Conservation (phyloP, 2,329 filamentous ascomycete species). For the Colletotrichum filicis region DNA sequence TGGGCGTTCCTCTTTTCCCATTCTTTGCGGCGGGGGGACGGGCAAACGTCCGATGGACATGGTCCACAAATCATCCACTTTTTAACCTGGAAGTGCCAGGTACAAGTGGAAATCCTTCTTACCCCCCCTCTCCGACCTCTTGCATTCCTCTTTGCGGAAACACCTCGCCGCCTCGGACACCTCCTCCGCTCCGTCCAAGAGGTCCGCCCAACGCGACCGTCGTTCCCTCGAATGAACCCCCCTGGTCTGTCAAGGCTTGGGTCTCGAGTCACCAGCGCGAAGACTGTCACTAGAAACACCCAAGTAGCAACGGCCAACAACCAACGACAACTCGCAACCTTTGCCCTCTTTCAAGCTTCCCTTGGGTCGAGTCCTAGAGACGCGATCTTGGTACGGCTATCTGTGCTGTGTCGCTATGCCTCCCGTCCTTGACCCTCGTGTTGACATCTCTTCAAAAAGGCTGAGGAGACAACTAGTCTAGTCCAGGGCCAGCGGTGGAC, state of each 20-base stretch:
- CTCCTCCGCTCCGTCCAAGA: background rate
- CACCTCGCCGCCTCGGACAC: background rate
- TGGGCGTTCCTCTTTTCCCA: background rate
- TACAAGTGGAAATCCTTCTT: background rate
- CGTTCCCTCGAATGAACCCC: background rate
- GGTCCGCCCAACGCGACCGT: background rate
- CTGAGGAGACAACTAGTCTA: slow-evolving; percentile 18
- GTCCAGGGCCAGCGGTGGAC: background rate
- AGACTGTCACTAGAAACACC: background rate
- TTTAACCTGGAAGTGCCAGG: background rate
- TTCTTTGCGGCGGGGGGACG: slow-evolving; percentile 2
- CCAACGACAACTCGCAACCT: background rate
- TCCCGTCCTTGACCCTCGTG: background rate
- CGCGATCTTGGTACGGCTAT: no score
- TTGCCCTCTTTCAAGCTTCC: background rate
- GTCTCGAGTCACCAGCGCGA: background rate
- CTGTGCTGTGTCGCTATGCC: background rate
- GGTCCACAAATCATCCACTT: background rate
- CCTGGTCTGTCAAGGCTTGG: background rate
- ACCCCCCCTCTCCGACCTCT: background rate
- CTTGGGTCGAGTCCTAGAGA: background rate
- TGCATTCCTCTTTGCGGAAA: background rate
- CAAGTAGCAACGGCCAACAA: background rate
- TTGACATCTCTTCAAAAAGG: slow-evolving; percentile 1
- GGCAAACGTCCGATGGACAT: background rate